Base-by-base conservation (phyloP, 352 stramenopile species). In the Plasmopara muralis region DNA sequence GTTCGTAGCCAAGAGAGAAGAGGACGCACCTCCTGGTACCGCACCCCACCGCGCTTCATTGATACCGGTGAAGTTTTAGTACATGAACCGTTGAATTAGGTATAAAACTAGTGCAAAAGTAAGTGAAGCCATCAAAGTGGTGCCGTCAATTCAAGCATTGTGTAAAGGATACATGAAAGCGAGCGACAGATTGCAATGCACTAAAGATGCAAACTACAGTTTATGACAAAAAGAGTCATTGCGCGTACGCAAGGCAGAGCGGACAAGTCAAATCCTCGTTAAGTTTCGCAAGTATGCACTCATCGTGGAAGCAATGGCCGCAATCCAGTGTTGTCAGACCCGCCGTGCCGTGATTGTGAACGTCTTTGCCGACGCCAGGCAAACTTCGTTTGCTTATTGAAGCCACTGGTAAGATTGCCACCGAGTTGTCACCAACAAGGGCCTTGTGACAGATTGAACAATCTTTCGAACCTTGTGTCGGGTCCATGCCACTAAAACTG, bases 231-330 rank as follows among this genome's bases (percentile, higher is more conserved):
- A 35, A 12, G 10, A 35, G 10, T 12, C 10, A 35, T 35, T 12
- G 31, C n/a, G 46, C 46, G 35, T 59, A 46, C 30, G 49, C 44
- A 12, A 60, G 48, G 47, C 83, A 93, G 9, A 87, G 57, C 18
- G 83, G 83, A 54, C 83, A 93, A 42, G 59, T 49, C 8, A 93
- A 63, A 18, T 50, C 68, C 54, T 87, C 64, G 60, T 93, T 93
- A 31, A 93, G 73, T 55, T 93, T 89, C 41, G 62, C 66, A 7
- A 93, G 60, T 47, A 93, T 93, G 59, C 83, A 93, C 50, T 93
- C 83, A 46, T 93, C 83, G 55, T 93, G 83, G 66, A 89, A 93
- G 42, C 78, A 80, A 59, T 93, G 83, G 13, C 83, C 78, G 45
- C 83, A 93, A 41, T 83, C 59, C 2, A 93, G 69, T 35, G 80